Evolutionary conservation across 441 rosid genomes (phyloP), one percentile per base, ranked within the genome.

Genomic region (Mallotus repandus): DNA sequence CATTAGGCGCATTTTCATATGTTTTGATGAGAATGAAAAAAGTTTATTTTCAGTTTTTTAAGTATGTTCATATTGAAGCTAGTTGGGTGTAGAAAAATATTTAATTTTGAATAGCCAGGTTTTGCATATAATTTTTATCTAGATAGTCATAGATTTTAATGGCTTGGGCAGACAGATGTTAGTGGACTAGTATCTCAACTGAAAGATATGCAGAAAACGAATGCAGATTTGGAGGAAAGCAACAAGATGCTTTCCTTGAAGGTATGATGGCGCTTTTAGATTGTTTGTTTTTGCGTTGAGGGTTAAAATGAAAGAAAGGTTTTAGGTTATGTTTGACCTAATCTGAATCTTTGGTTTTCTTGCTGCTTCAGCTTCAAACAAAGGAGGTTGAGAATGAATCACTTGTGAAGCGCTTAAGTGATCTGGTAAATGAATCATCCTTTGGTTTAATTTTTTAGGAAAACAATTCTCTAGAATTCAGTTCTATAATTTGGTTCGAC

Each of bases 101-200:
- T 59, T n/a, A 49, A 7, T 58, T 73, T 35, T 73, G 56, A 32
- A 38, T 32, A 22, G 46, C 29, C 7, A 48, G 1, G 0, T 38
- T 61, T 38, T 21, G 60, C 57, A 8, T 60, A 4, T 45, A 4
- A 21, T 52, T 35, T 25, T 48, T 13, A 29, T 70, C 21, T 62
- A 32, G 22, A 61, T 67, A 72, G 16, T 79, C 55, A 61, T 29
- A 7, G 29, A 19, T 73, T 21, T 70, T 7, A 63, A 55, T 71
- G 55, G 54, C 25, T 68, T 69, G 45, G 59, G 87, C 90, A 96
- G 99, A 83, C 84, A 1, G 98, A 96, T 84, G 85, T 96, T 70
- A 87, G 96, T 82, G 87, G 96, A 77, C 81, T 96, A 76, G 92
- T 93, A 55, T 84, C 97, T 63, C 99, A 93, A 80, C 84, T 96